Base-by-base conservation (phyloP, 2,329 filamentous ascomycete genomes). In the Xylaria polymorpha region DNA sequence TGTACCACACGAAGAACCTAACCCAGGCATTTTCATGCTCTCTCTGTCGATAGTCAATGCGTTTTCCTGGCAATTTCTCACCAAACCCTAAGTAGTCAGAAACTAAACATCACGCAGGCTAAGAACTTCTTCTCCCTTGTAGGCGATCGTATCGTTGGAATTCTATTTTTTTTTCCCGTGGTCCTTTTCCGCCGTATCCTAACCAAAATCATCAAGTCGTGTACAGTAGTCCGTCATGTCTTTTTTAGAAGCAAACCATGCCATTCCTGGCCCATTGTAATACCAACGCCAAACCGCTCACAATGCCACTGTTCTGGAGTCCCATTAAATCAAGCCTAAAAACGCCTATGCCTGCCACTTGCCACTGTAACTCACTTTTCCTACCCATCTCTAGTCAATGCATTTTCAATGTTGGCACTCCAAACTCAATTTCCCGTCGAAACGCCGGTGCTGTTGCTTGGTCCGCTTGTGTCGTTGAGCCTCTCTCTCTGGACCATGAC, bases 401-500 rank as follows among this genome's bases (percentile, higher is more conserved):
- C 58, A 50, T 66, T 70, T 48, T 61, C 29, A 50, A 53, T 56
- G 15, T 35, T 48, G 20, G 9, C 57, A 56, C n/a, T n/a, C 22
- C 61, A 20, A 46, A 51, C 15, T 70, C 39, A 66, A 41, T 68
- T 65, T 59, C 73, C 73, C 10, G 75, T 64, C n/a, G 74, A 57
- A 57, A 72, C 76, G 51, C 72, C 73, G 53, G 69, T 72, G 57
- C 67, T 70, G 69, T 77, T 67, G 35, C 61, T 60, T 20, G 66
- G 69, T 39, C 62, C 75, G 65, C 76, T 79, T 79, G 74, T 73
- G 50, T 79, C 78, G 58, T 77, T 77, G 15, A 90, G 80, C 70
- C 85, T 83, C 74, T 88, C 85, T 60, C 88, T 81, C 77, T 89
- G 87, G 62, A 90, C 82, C 83, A 91, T 91, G 70, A 91, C 88